Conservation (phyloP, 352 stramenopile genomes). For the Phytopythium vexans region DNA sequence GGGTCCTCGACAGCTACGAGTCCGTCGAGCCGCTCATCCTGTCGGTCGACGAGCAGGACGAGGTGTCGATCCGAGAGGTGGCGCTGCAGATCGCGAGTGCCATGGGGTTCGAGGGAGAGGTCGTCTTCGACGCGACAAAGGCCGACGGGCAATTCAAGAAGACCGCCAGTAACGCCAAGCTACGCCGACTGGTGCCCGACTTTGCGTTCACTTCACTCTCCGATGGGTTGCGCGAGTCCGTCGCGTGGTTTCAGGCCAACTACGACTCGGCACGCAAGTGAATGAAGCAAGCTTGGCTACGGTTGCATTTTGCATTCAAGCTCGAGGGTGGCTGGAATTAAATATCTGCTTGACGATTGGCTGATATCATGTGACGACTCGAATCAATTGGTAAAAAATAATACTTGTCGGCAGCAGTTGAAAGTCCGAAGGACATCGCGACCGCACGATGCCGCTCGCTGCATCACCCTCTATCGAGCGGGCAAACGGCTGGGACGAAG, state of each 20-base stretch:
- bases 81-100: conserved; percentile 70
- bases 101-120: conserved; percentile 80
- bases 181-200: conserved; percentile 80
- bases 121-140: conserved; percentile 92
- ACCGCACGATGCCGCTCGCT: too few species aligned
- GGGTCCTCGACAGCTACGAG: conserved; percentile 61
- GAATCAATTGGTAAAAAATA: too few species aligned
- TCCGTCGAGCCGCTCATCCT: conserved; percentile 96
- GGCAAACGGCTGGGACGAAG: too few species aligned
- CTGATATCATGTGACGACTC: too few species aligned
- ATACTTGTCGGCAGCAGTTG: too few species aligned
- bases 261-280: conserved; percentile 47
- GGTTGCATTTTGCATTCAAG: too few species aligned
- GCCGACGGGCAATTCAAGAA: conserved; percentile 99
- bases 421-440: too few species aligned
- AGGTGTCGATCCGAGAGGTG: conserved; percentile 96
- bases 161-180: conserved; percentile 96
- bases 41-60: conserved; percentile 91
- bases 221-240: conserved; percentile 64
- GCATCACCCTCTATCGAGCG: too few species aligned
- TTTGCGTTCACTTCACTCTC: conserved; percentile 96
- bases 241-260: conserved; percentile 52
- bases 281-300: neutral
- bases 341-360: too few species aligned
- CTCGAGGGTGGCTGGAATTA: too few species aligned